Evolutionary conservation across 78 protist species (phyloP).

Genomic region (Mantamonas sphyraenae): DNA sequence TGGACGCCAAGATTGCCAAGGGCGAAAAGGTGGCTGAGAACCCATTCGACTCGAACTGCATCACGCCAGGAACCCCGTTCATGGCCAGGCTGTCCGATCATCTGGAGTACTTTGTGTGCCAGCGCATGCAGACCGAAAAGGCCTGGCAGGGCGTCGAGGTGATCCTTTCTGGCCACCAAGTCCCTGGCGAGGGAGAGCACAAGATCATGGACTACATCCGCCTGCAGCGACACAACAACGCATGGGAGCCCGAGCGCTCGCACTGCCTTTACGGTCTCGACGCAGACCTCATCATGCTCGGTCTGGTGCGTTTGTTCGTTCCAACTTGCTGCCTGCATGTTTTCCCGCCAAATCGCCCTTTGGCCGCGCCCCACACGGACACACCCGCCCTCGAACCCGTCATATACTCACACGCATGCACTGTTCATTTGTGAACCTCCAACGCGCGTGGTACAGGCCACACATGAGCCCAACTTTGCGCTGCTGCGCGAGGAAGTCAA

Average conservation of each 20-base stretch:
- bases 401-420: too few relatives aligned
- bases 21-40: background rate
- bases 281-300: slow-evolving; percentile 88
- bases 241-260: slow-evolving; percentile 51
- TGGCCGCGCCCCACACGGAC: too few relatives aligned
- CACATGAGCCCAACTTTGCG: slow-evolving; percentile 80
- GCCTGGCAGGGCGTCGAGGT: slow-evolving; percentile 43
- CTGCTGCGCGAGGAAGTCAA: slow-evolving; percentile 77
- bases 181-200: slow-evolving; percentile 95
- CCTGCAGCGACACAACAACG: slow-evolving; percentile 45
- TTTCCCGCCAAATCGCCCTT: too few relatives aligned
- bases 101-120: slow-evolving; percentile 9
- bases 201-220: slow-evolving; percentile 90
- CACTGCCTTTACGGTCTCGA: slow-evolving; percentile 93
- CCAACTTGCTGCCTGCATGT: too few relatives aligned
- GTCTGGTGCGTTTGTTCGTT: too few relatives aligned
- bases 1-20: background rate
- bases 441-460: too few relatives aligned
- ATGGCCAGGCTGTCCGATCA: slow-evolving; percentile 40
- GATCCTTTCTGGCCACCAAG: slow-evolving; percentile 30
- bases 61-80: slow-evolving; percentile 94
- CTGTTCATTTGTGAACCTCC: too few relatives aligned
- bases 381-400: too few relatives aligned
- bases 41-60: slow-evolving; percentile 85
- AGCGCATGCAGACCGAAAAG: slow-evolving; percentile 19